These are phyloP conservation scores for Dimocarpus longan DNA, from an alignment of 345 rosid species.

Conservation along the genomic window DNA sequence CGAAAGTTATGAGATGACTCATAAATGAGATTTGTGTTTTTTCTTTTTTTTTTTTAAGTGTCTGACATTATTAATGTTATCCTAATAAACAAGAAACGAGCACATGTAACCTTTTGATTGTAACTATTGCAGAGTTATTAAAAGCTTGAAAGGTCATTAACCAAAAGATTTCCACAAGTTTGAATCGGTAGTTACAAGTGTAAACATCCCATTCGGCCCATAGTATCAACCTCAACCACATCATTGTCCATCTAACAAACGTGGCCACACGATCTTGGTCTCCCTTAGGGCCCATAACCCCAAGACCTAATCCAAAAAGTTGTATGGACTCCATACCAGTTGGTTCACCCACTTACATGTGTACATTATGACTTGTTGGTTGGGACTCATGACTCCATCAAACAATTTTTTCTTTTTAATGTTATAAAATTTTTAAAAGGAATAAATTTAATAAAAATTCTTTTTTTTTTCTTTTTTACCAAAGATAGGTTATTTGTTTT, in stretches of 20 bases:
- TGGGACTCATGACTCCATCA: too few relatives aligned
- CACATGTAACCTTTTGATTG: background rate
- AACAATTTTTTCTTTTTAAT: too few relatives aligned
- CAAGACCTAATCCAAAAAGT: background rate
- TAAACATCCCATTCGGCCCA: background rate
- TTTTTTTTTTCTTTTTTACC: too few relatives aligned
- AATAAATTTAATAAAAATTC: too few relatives aligned
- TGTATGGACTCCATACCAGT: background rate
- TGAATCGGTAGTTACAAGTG: background rate
- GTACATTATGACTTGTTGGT: background rate
- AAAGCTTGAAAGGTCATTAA: background rate
- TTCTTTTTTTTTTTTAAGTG: too few relatives aligned
- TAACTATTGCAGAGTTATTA: background rate
- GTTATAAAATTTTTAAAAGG: too few relatives aligned
- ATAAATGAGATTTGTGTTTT: too few relatives aligned
- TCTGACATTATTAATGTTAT: too few relatives aligned
- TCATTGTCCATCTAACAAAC: background rate
- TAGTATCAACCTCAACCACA: background rate
- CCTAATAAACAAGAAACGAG: too few relatives aligned
- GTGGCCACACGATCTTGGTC: conserved; percentile 18
- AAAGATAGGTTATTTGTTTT: too few relatives aligned
- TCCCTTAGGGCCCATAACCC: background rate
- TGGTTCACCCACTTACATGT: background rate
- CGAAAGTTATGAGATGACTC: too few relatives aligned
- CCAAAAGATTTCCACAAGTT: background rate